Evolutionary conservation across 352 stramenopile genomes (phyloP).

Genomic region (Phytopythium vexans): DNA sequence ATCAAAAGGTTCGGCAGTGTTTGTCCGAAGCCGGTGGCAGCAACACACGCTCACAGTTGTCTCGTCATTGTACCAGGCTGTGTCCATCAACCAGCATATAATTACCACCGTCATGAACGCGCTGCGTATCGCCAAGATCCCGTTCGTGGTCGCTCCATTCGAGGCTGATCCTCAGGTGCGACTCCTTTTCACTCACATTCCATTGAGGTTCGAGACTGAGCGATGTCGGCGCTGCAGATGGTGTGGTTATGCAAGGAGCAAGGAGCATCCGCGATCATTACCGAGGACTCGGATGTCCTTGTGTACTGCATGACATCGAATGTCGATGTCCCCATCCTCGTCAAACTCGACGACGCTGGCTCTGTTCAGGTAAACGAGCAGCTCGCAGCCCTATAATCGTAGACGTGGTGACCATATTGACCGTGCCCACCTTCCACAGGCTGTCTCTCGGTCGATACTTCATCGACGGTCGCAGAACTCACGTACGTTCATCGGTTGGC

Average conservation of each 20-base stretch:
- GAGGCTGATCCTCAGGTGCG: slow-evolving; percentile 64
- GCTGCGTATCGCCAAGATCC: slow-evolving; percentile 35
- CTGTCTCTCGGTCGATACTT: slow-evolving; percentile 53
- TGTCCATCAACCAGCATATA: slow-evolving; percentile 65
- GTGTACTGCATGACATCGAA: slow-evolving; percentile 65
- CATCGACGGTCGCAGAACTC: slow-evolving; percentile 34
- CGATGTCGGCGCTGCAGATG: slow-evolving; percentile 32
- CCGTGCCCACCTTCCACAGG: slow-evolving; percentile 13
- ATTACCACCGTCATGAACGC: slow-evolving; percentile 55
- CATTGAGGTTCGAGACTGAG: background rate
- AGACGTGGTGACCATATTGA: background rate
- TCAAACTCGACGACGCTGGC: slow-evolving; percentile 69
- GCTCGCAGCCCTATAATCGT: background rate
- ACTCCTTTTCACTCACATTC: background rate
- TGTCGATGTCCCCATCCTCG: slow-evolving; percentile 50
- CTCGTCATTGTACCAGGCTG: slow-evolving; percentile 23
- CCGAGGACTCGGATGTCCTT: slow-evolving; percentile 78
- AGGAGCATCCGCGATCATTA: slow-evolving; percentile 61
- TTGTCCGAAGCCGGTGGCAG: background rate
- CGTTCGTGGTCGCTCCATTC: slow-evolving; percentile 71
- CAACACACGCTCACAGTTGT: background rate
- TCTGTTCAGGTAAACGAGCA: slow-evolving; percentile 32
- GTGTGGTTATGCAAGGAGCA: slow-evolving; percentile 76
- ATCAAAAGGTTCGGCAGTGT: slow-evolving; percentile 34
- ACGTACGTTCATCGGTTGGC: slow-evolving; percentile 16